Evolutionary conservation across 176 grass and related monocot species (phyloP).

Genomic region (Luzula sylvatica): DNA sequence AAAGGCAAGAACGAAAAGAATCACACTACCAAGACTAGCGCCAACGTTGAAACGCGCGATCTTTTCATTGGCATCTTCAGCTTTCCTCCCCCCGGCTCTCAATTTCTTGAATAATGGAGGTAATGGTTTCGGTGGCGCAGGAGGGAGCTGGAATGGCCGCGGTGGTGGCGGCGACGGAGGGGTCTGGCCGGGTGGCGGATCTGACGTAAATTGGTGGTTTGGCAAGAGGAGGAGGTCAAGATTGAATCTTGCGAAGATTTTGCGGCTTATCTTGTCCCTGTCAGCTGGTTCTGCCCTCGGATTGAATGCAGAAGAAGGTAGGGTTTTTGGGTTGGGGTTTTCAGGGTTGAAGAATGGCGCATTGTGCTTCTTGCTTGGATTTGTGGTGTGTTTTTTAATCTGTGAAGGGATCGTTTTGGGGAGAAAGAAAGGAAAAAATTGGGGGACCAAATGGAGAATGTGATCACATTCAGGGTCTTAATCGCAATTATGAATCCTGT

Average conservation of each 20-base stretch:
- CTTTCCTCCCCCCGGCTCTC: too few species aligned
- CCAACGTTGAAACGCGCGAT: too few species aligned
- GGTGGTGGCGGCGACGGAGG: too few species aligned
- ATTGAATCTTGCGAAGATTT: neutral
- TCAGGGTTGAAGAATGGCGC: neutral
- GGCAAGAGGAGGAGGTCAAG: too few species aligned
- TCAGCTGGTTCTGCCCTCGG: conserved; percentile 2
- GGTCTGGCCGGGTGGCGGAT: too few species aligned
- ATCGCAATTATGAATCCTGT: too few species aligned
- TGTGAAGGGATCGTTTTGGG: conserved; percentile 1
- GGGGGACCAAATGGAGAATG: neutral
- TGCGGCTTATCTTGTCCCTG: neutral
- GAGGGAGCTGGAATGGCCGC: neutral
- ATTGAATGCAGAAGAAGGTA: conserved; percentile 1
- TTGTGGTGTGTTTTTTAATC: conserved; percentile 20
- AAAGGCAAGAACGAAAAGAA: too few species aligned
- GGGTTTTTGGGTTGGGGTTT: neutral
- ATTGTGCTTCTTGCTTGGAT: conserved; percentile 12
- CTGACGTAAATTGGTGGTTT: too few species aligned
- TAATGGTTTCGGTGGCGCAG: neutral
- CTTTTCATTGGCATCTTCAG: too few species aligned
- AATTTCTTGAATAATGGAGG: neutral
- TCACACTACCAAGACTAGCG: too few species aligned
- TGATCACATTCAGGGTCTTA: too few species aligned
- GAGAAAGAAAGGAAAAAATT: neutral